Conservation (phyloP, 108 stramenopile genomes). For the Ochromonas danica region DNA sequence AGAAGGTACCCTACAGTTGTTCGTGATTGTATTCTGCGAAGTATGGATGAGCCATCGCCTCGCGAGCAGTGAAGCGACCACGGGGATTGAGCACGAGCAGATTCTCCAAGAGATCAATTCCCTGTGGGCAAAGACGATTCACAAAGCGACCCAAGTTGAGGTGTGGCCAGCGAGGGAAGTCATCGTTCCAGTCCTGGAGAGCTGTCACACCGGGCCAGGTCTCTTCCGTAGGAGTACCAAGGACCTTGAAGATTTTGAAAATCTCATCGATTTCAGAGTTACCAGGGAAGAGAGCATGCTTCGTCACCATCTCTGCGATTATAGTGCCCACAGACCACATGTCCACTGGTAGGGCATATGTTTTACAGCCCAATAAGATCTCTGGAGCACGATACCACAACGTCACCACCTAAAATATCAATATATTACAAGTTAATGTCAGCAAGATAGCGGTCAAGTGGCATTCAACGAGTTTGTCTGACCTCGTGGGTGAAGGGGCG, state of each 20-base stretch:
- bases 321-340: constrained; percentile 98
- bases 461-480: background rate
- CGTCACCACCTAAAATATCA: constrained; percentile 68
- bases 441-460: background rate
- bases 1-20: too few species aligned
- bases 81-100: constrained; percentile 10
- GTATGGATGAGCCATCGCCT: constrained; percentile 24
- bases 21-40: constrained; percentile 9
- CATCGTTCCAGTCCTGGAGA: constrained; percentile 59
- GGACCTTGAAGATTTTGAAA: constrained; percentile 90
- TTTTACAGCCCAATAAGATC: constrained; percentile 73
- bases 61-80: background rate
- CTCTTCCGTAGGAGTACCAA: constrained; percentile 86
- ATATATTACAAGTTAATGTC: background rate
- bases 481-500: constrained; percentile 69
- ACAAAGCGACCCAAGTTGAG: constrained; percentile 42
- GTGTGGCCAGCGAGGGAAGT: constrained; percentile 54
- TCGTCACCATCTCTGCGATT: constrained; percentile 93
- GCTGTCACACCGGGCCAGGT: constrained; percentile 83
- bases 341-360: constrained; percentile 83
- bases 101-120: constrained; percentile 50
- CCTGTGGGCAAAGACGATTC: constrained; percentile 42
- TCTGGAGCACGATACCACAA: constrained; percentile 96
- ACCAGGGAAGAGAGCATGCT: constrained; percentile 91
- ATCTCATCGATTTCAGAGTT: constrained; percentile 96